These are phyloP conservation scores for Salix purpurea DNA, from an alignment of 345 rosid species.

Conservation along the genomic window DNA sequence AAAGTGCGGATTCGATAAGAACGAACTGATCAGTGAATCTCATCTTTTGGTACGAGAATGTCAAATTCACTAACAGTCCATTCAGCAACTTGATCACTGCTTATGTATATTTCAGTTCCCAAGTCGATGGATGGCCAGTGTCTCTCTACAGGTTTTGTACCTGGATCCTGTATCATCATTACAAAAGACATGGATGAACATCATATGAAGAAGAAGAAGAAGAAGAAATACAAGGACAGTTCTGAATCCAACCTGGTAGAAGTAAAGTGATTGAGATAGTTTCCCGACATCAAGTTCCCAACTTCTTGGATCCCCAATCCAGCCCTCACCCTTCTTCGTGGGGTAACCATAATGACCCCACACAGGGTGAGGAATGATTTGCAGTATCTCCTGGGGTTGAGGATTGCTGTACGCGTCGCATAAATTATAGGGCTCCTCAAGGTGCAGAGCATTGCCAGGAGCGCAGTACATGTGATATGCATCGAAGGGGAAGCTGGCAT, in stretches of 20 bases:
- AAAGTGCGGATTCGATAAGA: too few relatives aligned
- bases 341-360: constrained; percentile 17
- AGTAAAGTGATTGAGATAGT: constrained; percentile 15
- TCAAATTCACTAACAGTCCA: constrained; percentile 20
- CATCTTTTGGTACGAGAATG: not conserved
- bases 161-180: constrained; percentile 11
- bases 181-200: not conserved
- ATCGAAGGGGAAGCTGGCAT: not conserved
- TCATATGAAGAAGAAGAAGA: not conserved
- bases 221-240: too few relatives aligned
- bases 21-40: too few relatives aligned
- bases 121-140: constrained; percentile 14
- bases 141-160: constrained; percentile 8
- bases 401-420: constrained; percentile 24
- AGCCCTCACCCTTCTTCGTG: constrained; percentile 9
- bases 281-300: constrained; percentile 26
- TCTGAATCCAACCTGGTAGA: constrained; percentile 9
- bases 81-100: constrained; percentile 2
- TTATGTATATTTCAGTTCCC: constrained; percentile 14
- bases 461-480: constrained; percentile 16
- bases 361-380: constrained; percentile 19
- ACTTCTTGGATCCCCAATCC: constrained; percentile 19
- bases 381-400: constrained; percentile 19
- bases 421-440: constrained; percentile 4
- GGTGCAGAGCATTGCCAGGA: constrained; percentile 13